Conservation (phyloP, 805 yeast species). For the Jamesozyma hellenica region DNA sequence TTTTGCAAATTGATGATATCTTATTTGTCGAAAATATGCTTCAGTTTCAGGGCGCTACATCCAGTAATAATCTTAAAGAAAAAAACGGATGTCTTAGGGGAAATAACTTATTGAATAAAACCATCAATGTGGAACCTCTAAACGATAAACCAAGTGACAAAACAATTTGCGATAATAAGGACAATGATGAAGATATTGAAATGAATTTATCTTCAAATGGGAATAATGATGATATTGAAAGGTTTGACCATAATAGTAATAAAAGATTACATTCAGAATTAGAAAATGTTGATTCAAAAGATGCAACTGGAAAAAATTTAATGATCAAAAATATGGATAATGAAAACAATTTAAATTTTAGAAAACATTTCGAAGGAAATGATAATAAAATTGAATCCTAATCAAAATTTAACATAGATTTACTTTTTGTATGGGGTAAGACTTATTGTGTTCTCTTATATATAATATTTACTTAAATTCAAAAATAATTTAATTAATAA, state of each 20-base stretch:
- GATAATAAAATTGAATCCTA: neutral
- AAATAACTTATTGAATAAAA: neutral
- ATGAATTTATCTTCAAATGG: neutral
- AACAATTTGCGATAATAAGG: no score
- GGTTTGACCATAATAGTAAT: neutral
- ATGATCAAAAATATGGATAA: no score
- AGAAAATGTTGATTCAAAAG: neutral
- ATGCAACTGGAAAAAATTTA: neutral
- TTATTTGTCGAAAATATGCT: slow-evolving; percentile 22
- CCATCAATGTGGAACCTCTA: neutral
- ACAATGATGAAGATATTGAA: slow-evolving; percentile 1
- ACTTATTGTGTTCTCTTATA: no score
- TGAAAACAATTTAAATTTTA: neutral
- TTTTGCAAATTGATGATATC: slow-evolving; percentile 26
- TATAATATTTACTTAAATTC: no score
- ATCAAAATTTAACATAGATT: no score
- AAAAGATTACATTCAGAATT: slow-evolving; percentile 3
- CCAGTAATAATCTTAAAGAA: neutral
- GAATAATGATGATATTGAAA: neutral
- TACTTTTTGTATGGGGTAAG: no score
- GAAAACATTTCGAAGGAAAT: neutral
- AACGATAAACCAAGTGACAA: no score
- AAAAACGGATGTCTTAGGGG: neutral
- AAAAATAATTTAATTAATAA: no score
- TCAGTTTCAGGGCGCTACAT: neutral